Base-by-base conservation (phyloP, 352 stramenopile genomes). In the Hyphochytrium catenoides region DNA sequence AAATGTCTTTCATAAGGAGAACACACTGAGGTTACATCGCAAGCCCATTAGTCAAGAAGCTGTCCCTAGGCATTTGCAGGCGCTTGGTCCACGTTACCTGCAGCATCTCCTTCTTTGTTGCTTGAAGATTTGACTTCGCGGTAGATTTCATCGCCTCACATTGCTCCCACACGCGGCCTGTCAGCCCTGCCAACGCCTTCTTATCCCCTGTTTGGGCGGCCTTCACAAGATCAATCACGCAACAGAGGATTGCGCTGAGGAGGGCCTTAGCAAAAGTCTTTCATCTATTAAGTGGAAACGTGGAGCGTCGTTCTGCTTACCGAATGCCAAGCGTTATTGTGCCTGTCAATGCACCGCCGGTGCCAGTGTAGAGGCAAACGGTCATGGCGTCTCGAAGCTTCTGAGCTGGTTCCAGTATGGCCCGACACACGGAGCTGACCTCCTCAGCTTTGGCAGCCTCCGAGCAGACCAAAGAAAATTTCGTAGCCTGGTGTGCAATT, bases 61-160 rank as follows among this genome's bases (percentile, higher is more conserved):
- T n/a, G n/a, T n/a, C n/a, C n/a, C n/a, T n/a, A n/a, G n/a, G n/a
- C n/a, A n/a, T n/a, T n/a, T n/a, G n/a, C n/a, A n/a, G n/a, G n/a
- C n/a, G n/a, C n/a, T n/a, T n/a, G n/a, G n/a, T n/a, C n/a, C n/a
- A n/a, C 12, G 31, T n/a, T 28, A 73, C 62, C 59, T 82, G 64
- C 4, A 84, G 43, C 69, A 81, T 84, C 31, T 62, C 71, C 33
- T 65, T 62, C 50, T 81, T 79, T 17, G 67, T 78, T 5, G 69
- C 64, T 19, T 78, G 62, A 36, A 65, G 77, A 44, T 84, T 84
- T 20, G 69, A 84, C 52, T 78, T 84, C 42, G 66, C 70, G 20
- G 74, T 56, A 26, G 50, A 62, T 24, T 46, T 23, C 2, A 66
- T 44, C n/a, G 59, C 28, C 6, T 51, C 57, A 40, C 50, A 78